These are phyloP conservation scores for Scedosporium apiospermum DNA, from an alignment of 2,329 filamentous ascomycete genomes.

Conservation along the genomic window DNA sequence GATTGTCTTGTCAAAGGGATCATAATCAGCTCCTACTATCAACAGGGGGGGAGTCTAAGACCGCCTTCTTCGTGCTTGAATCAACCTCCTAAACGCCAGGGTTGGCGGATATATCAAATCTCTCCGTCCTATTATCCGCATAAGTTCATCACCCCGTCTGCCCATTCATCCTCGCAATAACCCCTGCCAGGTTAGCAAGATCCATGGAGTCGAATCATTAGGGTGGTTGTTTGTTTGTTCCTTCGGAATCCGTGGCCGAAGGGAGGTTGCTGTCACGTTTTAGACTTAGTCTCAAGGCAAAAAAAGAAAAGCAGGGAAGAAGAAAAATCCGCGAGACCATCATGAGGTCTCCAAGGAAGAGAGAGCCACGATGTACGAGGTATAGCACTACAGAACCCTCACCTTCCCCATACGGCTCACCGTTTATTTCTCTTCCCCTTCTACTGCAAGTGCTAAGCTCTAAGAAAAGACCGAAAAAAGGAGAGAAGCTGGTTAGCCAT, in stretches of 20 bases:
- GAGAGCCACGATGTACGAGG: no score
- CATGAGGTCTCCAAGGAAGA: no score
- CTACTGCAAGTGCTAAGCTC: no score
- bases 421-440: no score
- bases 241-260: neutral
- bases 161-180: conserved; percentile 1
- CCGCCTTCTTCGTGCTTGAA: no score
- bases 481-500: neutral
- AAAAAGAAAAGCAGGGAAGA: no score
- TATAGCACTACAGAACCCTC: no score
- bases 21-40: neutral
- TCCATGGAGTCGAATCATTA: conserved; percentile 11
- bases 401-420: no score
- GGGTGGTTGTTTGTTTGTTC: neutral
- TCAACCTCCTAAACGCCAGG: neutral
- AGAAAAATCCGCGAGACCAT: no score
- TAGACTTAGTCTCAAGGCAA: neutral
- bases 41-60: neutral
- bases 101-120: neutral
- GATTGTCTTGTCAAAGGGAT: no score
- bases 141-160: neutral
- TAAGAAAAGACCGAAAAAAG: no score
- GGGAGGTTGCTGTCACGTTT: neutral
- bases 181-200: conserved; percentile 7
- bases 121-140: neutral